Percentiles rank a stretch among this genome's conserved stretches.
phyloP scores from a whole-genome alignment of 2,329 filamentous ascomycete species.

The Xylariaceae sp. region DNA sequence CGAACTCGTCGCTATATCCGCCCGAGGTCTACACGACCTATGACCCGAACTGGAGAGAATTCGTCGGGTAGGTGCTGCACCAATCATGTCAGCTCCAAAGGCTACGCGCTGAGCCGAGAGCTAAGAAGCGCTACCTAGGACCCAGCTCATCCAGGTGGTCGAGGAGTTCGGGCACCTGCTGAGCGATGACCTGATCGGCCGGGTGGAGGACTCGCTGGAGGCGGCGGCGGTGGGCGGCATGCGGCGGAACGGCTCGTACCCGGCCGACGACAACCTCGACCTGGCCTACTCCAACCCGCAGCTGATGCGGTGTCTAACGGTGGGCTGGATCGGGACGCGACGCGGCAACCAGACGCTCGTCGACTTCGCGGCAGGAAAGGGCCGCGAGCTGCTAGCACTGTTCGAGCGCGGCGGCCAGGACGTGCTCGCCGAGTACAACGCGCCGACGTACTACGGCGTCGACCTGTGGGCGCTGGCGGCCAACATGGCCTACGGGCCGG shows the following conservation, averaged over 20 bases:
- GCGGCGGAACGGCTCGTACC: slow-evolving; percentile 32
- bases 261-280: slow-evolving; percentile 30
- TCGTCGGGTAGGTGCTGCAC: slow-evolving; percentile 20
- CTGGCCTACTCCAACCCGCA: slow-evolving; percentile 33
- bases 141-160: slow-evolving; percentile 28
- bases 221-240: slow-evolving; percentile 30
- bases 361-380: slow-evolving; percentile 29
- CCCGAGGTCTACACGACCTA: slow-evolving; percentile 25
- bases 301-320: slow-evolving; percentile 31
- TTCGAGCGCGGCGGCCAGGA: slow-evolving; percentile 17
- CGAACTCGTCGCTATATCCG: slow-evolving; percentile 25
- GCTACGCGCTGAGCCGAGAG: too few relatives aligned
- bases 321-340: slow-evolving; percentile 34
- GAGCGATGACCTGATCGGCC: slow-evolving; percentile 21
- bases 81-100: too few relatives aligned
- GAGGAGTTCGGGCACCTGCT: slow-evolving; percentile 24
- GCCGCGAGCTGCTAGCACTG: slow-evolving; percentile 20
- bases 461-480: slow-evolving; percentile 32
- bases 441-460: slow-evolving; percentile 28
- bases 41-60: slow-evolving; percentile 31
- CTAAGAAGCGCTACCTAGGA: slow-evolving; percentile 11
- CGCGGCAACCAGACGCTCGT: slow-evolving; percentile 28
- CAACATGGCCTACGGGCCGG: slow-evolving; percentile 28
- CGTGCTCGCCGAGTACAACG: not conserved
- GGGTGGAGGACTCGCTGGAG: slow-evolving; percentile 29